Evolutionary conservation across 192 early-diverging fungal species (phyloP).

Genomic region (Rhizoclosmatium sp.): DNA sequence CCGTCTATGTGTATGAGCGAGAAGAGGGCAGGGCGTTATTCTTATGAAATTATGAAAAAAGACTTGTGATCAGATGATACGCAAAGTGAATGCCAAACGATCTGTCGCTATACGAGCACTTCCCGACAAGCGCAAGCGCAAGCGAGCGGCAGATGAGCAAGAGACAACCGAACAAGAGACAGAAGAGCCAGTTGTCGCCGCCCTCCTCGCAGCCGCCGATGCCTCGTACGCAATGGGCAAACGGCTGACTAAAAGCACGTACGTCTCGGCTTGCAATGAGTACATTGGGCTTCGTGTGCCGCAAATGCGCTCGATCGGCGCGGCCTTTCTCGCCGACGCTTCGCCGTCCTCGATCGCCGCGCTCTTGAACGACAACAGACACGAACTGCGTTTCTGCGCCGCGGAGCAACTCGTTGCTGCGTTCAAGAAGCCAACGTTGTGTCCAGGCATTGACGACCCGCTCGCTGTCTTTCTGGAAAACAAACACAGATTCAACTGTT

Average conservation of each 20-base stretch:
- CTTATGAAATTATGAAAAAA: conserved; percentile 75
- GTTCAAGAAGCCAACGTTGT: neutral
- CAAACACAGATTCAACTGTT: neutral
- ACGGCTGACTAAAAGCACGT: neutral
- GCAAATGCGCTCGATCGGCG: neutral
- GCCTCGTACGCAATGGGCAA: neutral
- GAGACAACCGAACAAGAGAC: too few relatives aligned
- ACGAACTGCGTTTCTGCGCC: neutral
- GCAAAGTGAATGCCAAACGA: too few relatives aligned
- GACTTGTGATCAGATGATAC: conserved; percentile 10
- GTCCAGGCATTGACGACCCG: neutral
- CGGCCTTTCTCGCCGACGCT: neutral
- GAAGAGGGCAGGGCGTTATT: conserved; percentile 60
- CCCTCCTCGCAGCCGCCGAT: neutral
- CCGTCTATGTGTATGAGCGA: conserved; percentile 63
- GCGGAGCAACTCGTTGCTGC: neutral
- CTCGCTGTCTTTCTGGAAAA: conserved; percentile 2
- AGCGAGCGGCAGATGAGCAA: too few relatives aligned
- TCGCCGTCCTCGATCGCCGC: neutral
- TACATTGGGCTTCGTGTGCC: conserved; percentile 7
- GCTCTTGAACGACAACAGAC: neutral
- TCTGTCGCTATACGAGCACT: too few relatives aligned
- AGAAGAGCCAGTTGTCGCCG: neutral
- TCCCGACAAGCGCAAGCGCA: too few relatives aligned
- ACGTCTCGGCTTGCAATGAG: neutral